Evolutionary conservation across 495 filamentous ascomycete genomes (phyloP).

Genomic region (Podospora bellae-mahoneyi): DNA sequence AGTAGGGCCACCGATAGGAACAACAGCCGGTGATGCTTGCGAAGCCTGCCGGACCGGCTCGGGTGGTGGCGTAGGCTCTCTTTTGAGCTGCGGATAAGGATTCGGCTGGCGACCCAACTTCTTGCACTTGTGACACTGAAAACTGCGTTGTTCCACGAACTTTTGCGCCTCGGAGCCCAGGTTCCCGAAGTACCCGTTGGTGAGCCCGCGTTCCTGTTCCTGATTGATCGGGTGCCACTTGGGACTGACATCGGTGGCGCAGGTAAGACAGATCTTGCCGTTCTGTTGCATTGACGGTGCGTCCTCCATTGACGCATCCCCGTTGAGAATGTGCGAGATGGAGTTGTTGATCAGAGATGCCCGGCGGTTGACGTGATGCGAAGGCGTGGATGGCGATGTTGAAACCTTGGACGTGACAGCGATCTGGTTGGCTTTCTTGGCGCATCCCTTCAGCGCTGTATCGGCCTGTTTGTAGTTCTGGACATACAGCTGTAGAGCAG

Average conservation of each 20-base stretch:
- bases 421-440: slow-evolving; percentile 70
- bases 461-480: slow-evolving; percentile 94
- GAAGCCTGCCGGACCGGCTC: slow-evolving; percentile 37
- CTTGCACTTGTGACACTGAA: slow-evolving; percentile 57
- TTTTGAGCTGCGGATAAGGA: slow-evolving; percentile 29
- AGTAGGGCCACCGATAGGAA: slow-evolving; percentile 47
- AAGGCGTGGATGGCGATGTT: slow-evolving; percentile 15
- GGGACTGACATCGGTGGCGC: slow-evolving; percentile 57
- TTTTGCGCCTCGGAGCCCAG: slow-evolving; percentile 42
- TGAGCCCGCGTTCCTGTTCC: slow-evolving; percentile 38
- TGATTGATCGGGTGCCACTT: slow-evolving; percentile 56
- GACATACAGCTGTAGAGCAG: slow-evolving; percentile 80
- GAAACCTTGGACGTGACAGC: slow-evolving; percentile 42
- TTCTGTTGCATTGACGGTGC: slow-evolving; percentile 27
- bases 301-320: slow-evolving; percentile 22
- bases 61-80: slow-evolving; percentile 34
- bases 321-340: slow-evolving; percentile 20
- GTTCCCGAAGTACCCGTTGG: slow-evolving; percentile 41
- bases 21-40: slow-evolving; percentile 40
- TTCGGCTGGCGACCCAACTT: slow-evolving; percentile 40
- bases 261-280: slow-evolving; percentile 54
- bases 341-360: slow-evolving; percentile 33
- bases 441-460: slow-evolving; percentile 80
- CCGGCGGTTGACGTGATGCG: slow-evolving; percentile 34
- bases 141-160: slow-evolving; percentile 49